Base-by-base conservation (phyloP, 306 rosid species). In the Castanea crenata region DNA sequence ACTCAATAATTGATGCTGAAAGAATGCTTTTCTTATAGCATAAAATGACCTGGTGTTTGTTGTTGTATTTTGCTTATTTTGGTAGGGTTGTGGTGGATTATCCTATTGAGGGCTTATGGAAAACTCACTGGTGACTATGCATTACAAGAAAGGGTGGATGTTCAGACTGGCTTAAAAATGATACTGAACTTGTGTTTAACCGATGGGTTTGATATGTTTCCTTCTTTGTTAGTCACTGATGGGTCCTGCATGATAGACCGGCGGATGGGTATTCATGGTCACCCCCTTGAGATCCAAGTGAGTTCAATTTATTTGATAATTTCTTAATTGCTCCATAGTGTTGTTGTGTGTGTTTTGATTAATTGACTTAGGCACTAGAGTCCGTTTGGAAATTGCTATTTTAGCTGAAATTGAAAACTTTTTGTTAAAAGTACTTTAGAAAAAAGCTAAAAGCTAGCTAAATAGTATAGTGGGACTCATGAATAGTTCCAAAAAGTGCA, bases 181-280 rank as follows among this genome's bases (percentile, higher is more conserved):
- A 93, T 96, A 71, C 92, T 96, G 69, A 88, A 90, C 86, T 82
- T 95, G 84, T 95, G 97, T 82, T 88, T 95, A 83, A 73, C 93
- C 3, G 98, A 96, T 83, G 99, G 97, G 20, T 96, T 96, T 41
- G 98, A 91, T 61, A 90, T 96, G 98, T 93, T 96, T 81, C 99
- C 99, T 58, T 93, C 99, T 16, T 89, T 93, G 57, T 83, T 96
- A 62, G 99, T 96, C 80, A 96, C 99, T 2, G 99, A 95, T 86
- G 99, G 99, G 73, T 95, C 99, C 74, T 95, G 99, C 86, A 96
- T 96, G 99, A 93, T 96, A 77, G 99, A 96, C 82, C 93, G 97
- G 35, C 89, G 98, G 58, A 96, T 96, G 99, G 99, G 99, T 41
- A 96, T 91, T 82, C 98, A 93, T 79, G 99, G 99, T 20, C 99